A percentile compares a stretch with the other conserved stretches of the same genome.
Conservation (phyloP, 2,329 filamentous ascomycete genomes). For the Ascochyta rabiei region DNA sequence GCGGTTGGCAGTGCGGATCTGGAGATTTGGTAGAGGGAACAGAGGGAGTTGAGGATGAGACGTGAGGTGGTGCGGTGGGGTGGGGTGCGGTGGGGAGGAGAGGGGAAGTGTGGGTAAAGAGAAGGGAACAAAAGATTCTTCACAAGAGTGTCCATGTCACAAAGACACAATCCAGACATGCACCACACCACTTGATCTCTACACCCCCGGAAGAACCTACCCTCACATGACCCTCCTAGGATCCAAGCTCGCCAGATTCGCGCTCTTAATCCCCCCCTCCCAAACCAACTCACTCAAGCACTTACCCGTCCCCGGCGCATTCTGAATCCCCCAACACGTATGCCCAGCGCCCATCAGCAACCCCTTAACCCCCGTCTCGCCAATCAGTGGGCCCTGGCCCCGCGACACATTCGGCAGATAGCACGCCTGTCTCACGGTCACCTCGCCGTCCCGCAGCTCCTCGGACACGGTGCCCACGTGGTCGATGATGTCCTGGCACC, state of each 20-base stretch:
- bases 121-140: too few species aligned
- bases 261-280: constrained; percentile 52
- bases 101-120: too few species aligned
- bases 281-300: constrained; percentile 55
- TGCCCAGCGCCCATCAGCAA: constrained; percentile 86
- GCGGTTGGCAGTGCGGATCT: too few species aligned
- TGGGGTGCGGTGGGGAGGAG: too few species aligned
- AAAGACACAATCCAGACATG: too few species aligned
- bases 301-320: constrained; percentile 77
- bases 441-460: constrained; percentile 54
- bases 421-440: constrained; percentile 84
- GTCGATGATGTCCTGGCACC: constrained; percentile 85
- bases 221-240: constrained; percentile 38
- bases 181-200: too few species aligned
- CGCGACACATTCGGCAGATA: constrained; percentile 80
- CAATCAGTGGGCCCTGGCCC: constrained; percentile 75
- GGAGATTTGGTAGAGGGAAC: too few species aligned
- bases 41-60: too few species aligned
- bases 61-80: too few species aligned
- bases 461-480: constrained; percentile 69
- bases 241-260: constrained; percentile 50
- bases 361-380: constrained; percentile 73
- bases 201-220: too few species aligned
- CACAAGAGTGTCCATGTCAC: too few species aligned
- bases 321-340: constrained; percentile 98